Evolutionary conservation across 345 rosid species (phyloP), one percentile per base, ranked within the genome.

Genomic region (Populus deltoides): DNA sequence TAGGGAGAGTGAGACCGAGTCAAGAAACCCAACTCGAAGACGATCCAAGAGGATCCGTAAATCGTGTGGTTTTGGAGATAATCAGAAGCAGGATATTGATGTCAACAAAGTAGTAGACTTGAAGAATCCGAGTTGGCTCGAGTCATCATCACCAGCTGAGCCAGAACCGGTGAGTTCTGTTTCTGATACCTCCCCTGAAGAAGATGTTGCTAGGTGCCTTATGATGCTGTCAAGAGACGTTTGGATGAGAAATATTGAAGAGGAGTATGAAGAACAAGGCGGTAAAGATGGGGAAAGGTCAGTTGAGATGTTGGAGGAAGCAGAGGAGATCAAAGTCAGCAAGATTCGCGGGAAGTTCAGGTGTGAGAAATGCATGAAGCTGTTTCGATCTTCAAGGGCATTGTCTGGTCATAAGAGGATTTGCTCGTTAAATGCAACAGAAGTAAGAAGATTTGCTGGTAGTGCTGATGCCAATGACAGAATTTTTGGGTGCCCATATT

Each of bases 1-100:
- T 27, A 75, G 81, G 61, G 84, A 81, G 73, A 81, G 84, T 69
- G 84, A 84, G 82, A 81, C 82, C 20, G 84, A 84, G 80, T 84
- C 84, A 36, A 70, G 79, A 49, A 77, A 71, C 51, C 86, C 79
- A 62, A 84, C 85, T 71, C 70, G 77, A 67, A 38, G 70, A 68
- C 85, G 85, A 75, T 82, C 85, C 59, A 82, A 78, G 39, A 49
- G 82, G 51, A 75, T 74, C 63, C 68, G 81, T 31, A 81, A 81
- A 65, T 62, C 78, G 24, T 59, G 29, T 59, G 81, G 71, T 27
- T 72, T 76, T 22, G 63, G 59, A 18, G 73, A 72, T 41, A 76
- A 49, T 31, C 72, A 68, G 59, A 45, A 61, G 39, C 73, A 35
- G 55, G 73, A 53, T 68, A 49, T 49, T 24, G 81, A 77, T 6